Evolutionary conservation across 495 filamentous ascomycete species (phyloP), one percentile per base, ranked within the genome.

Genomic region (Pyrenula massariospora): DNA sequence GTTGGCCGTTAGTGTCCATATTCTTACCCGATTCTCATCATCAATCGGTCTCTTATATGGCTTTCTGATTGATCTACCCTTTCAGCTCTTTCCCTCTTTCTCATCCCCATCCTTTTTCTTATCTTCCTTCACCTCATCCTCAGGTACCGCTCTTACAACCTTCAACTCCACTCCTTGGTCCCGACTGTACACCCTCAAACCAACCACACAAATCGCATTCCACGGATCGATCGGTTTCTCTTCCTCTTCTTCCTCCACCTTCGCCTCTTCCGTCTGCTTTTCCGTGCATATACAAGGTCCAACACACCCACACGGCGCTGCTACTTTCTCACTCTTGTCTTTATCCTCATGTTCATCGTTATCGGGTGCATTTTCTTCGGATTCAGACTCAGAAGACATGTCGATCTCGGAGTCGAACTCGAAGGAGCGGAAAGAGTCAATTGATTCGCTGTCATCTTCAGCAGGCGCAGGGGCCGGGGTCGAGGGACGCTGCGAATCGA

Each of bases 121-220:
- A 20, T 65, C 67, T 22, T 70, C 72, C 58, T 76, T 73, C 10
- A 61, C 59, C 24, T 80, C 81, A 54, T 75, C 72, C 11, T 77
- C 73, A 23, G 75, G 75, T 49, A 75, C 73, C 23, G 81, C 77
- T 22, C 73, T 69, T 1, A 83, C 63, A 25, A 83, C 78, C 60
- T 83, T 70, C 23, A 84, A 68, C 21, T 67, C 71, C 24, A 82
- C 70, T 48, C 72, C 68, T 3, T 73, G 68, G 57, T 83, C 80
- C 62, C 82, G 77, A 22, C 71, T 83, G 66, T 89, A 93, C 1
- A 95, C 81, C 25, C 85, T 75, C 50, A 95, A 63, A 0, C 89
- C 89, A 0, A 93, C 80, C 1, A 91, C 87, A 49, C 82, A 88
- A 0, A 92, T 82, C 0, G 90, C 89, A 66, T 94, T 93, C 90